phyloP scores from a whole-genome alignment of 768 basidiomycete species.

The Phanerodontia chrysosporium region DNA sequence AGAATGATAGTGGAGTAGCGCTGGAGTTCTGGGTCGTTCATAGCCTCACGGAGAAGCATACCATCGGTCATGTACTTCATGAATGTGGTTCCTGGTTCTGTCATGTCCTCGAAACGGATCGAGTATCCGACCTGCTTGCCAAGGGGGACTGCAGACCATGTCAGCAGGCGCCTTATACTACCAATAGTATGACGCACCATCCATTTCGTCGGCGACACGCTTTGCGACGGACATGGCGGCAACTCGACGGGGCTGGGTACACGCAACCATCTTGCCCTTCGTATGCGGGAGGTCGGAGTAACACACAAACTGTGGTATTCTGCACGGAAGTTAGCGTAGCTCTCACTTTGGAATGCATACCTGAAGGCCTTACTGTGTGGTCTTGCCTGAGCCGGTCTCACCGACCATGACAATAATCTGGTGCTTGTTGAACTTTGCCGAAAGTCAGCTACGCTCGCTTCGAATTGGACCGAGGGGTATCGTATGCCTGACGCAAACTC shows the following conservation, averaged over 20 bases:
- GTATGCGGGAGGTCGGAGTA: constrained; percentile 91
- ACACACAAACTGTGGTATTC: constrained; percentile 95
- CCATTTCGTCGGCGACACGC: constrained; percentile 99
- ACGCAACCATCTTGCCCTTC: constrained; percentile 88
- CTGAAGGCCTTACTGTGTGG: constrained; percentile 68
- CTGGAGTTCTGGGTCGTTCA: constrained; percentile 87
- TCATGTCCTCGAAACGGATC: constrained; percentile 98
- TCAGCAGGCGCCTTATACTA: background rate
- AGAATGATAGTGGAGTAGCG: constrained; percentile 98
- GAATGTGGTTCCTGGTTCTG: constrained; percentile 85
- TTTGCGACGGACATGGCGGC: constrained; percentile 98
- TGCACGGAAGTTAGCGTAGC: constrained; percentile 28
- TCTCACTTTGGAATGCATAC: background rate
- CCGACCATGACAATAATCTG: constrained; percentile 91
- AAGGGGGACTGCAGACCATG: constrained; percentile 62
- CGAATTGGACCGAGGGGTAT: constrained; percentile 16
- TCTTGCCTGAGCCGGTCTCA: constrained; percentile 95
- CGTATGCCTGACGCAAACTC: constrained; percentile 24
- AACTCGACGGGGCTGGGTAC: constrained; percentile 94
- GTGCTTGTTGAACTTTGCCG: constrained; percentile 59
- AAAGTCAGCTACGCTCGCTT: constrained; percentile 24
- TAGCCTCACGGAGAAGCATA: constrained; percentile 97
- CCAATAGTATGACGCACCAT: constrained; percentile 53
- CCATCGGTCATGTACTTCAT: constrained; percentile 99
- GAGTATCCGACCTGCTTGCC: constrained; percentile 97